phyloP scores from a whole-genome alignment of 768 basidiomycete species.

The Myochromella boudieri region DNA sequence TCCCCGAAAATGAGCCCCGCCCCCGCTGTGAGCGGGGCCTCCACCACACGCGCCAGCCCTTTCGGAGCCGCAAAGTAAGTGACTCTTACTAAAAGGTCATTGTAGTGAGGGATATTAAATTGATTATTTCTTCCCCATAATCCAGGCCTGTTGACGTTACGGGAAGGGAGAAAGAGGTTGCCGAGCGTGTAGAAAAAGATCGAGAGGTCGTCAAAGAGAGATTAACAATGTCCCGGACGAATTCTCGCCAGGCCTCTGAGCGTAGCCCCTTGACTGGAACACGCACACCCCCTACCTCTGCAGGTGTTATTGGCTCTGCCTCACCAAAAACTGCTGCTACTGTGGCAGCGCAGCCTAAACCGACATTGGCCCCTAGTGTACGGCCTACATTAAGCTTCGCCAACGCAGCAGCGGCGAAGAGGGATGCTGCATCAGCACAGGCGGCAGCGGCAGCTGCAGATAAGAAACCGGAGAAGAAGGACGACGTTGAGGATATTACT shows the following conservation, averaged over 20 bases:
- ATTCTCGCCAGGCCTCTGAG: constrained; percentile 50
- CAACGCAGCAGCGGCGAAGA: constrained; percentile 71
- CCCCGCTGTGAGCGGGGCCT: constrained; percentile 26
- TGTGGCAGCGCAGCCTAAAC: constrained; percentile 28
- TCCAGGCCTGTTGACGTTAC: constrained; percentile 85
- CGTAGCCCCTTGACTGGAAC: constrained; percentile 34
- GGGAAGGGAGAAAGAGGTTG: constrained; percentile 71
- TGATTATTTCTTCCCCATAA: background rate
- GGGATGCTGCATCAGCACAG: constrained; percentile 32
- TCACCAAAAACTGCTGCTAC: constrained; percentile 26
- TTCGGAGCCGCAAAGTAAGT: constrained; percentile 85
- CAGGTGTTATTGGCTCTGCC: constrained; percentile 23
- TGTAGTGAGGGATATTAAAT: too few species aligned
- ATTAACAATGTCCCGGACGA: constrained; percentile 52
- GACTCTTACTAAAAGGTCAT: background rate
- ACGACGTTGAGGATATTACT: constrained; percentile 17
- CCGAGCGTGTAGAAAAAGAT: constrained; percentile 69
- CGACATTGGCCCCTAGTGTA: constrained; percentile 48
- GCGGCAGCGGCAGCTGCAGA: constrained; percentile 6
- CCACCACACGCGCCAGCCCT: constrained; percentile 59
- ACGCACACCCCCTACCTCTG: constrained; percentile 31
- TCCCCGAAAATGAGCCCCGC: constrained; percentile 70
- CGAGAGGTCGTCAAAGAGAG: constrained; percentile 57
- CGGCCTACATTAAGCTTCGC: constrained; percentile 83
- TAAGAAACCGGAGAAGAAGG: constrained; percentile 14